Percentiles rank a stretch among this genome's conserved stretches.
Evolutionary conservation across 1,139 yeast species (phyloP).

Genomic region (Debaryomyces udenii): DNA sequence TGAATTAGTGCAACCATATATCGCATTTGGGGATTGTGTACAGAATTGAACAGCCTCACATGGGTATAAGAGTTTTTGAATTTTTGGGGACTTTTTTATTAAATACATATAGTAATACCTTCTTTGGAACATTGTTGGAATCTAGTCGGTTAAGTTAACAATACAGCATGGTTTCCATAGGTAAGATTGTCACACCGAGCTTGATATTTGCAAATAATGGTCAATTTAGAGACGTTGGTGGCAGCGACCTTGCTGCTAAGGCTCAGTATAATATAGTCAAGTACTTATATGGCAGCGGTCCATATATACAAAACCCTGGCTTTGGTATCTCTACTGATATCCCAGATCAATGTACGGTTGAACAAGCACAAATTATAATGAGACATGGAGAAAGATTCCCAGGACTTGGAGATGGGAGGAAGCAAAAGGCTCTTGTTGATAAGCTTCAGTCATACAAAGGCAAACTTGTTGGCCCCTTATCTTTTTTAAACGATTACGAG

Average conservation of each 20-base stretch:
- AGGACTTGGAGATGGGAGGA: conserved; percentile 26
- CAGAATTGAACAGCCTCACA: not conserved
- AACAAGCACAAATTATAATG: conserved; percentile 38
- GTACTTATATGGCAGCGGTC: conserved; percentile 40
- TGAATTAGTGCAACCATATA: too few species aligned
- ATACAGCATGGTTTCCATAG: conserved; percentile 30
- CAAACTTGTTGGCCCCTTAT: conserved; percentile 26
- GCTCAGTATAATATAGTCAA: conserved; percentile 35
- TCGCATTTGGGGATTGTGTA: too few species aligned
- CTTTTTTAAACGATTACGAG: conserved; percentile 29
- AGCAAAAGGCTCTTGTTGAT: conserved; percentile 25
- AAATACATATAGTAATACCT: too few species aligned
- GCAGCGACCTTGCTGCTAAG: conserved; percentile 32
- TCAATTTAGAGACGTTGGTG: conserved; percentile 29
- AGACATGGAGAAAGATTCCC: conserved; percentile 47
- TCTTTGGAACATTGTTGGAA: too few species aligned
- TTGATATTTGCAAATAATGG: conserved; percentile 29
- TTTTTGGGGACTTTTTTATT: too few species aligned
- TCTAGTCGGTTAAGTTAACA: not conserved
- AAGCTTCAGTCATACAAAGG: conserved; percentile 23
- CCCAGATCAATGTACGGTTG: conserved; percentile 35
- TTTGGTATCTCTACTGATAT: conserved; percentile 37
- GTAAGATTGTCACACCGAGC: conserved; percentile 29
- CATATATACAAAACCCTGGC: conserved; percentile 39
- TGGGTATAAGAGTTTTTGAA: too few species aligned